Evolutionary conservation across 1,139 yeast genomes (phyloP), one percentile per base, ranked within the genome.

Genomic region (Candida sanyaensis): DNA sequence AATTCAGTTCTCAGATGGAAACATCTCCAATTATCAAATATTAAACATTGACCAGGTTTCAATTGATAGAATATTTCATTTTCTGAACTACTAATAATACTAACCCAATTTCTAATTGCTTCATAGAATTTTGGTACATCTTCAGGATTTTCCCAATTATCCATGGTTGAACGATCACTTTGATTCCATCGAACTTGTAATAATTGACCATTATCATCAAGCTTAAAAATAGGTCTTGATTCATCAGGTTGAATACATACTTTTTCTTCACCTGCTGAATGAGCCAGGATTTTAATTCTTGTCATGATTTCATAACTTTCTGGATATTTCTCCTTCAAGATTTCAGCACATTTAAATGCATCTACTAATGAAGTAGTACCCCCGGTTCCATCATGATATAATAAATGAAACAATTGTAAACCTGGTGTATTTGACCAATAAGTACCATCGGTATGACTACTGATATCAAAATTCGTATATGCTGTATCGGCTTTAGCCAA

Each of bases 361-460:
- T 86, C 92, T 32, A 83, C 87, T 48, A 86, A 69, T 33, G 88
- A 82, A 2, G 90, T 83, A 41, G 84, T 80, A 1, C 92, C 93
- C n/a, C 92, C 93, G 29, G 68, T 66, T 7, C 92, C 92, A 46
- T 83, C 86, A 54, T 81, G 86, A 55, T 69, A 77, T 46, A 86
- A 71, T 53, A 86, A 68, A 60, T 86, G 93, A 69, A 86, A 85
- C 50, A 86, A 68, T 61, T 86, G 92, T 46, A 86, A 69, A 0
- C 90, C 91, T 0, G 92, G 91, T 1, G 91, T 81, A 52, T 86
- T 87, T 12, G 84, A 76, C 88, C 90, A 86, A 61, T 86, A 86
- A 2, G 92, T 86, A 1, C 92, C 92, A 61, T 86, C 92, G 3
- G 91, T 85, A 59, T 86, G 93, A 21, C 81, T 69, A 13, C 82